phyloP scores from a whole-genome alignment of 1,284 basidiomycete genomes.

The Paramarasmius palmivorus region DNA sequence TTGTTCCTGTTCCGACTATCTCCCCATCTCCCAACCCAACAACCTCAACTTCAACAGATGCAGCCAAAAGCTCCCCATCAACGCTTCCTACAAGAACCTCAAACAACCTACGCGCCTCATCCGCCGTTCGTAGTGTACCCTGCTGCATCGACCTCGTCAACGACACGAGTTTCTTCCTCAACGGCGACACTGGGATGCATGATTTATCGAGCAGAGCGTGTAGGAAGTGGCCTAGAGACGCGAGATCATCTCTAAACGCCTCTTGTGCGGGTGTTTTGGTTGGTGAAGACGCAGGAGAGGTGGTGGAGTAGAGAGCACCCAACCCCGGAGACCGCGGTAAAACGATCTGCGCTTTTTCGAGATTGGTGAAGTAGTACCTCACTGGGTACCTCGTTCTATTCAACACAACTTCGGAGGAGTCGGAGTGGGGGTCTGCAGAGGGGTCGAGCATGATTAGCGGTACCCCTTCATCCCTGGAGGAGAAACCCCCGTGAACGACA shows the following conservation, averaged over 20 bases:
- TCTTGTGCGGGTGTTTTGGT: background rate
- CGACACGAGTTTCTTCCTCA: background rate
- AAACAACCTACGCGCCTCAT: background rate
- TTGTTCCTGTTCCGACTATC: too few species aligned
- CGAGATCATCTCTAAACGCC: background rate
- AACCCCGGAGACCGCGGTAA: slow-evolving; percentile 9
- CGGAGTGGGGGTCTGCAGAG: slow-evolving; percentile 24
- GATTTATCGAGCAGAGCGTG: background rate
- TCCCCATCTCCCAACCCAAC: background rate
- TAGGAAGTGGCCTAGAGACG: background rate
- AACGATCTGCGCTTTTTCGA: slow-evolving; percentile 32
- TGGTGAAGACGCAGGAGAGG: slow-evolving; percentile 15
- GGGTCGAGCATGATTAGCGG: slow-evolving; percentile 45
- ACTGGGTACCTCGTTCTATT: slow-evolving; percentile 44
- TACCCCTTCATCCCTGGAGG: background rate
- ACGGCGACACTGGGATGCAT: background rate
- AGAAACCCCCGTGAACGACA: slow-evolving; percentile 30
- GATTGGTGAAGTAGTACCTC: slow-evolving; percentile 46
- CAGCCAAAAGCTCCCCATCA: background rate
- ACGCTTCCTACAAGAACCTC: background rate
- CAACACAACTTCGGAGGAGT: slow-evolving; percentile 23
- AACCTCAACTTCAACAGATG: too few species aligned
- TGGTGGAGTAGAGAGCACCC: slow-evolving; percentile 9
- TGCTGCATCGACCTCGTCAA: background rate
- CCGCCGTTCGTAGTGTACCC: background rate